A percentile compares a stretch with the other conserved stretches of the same genome.
Conservation (phyloP, 441 rosid species). For the Eugenia klotzschiana region DNA sequence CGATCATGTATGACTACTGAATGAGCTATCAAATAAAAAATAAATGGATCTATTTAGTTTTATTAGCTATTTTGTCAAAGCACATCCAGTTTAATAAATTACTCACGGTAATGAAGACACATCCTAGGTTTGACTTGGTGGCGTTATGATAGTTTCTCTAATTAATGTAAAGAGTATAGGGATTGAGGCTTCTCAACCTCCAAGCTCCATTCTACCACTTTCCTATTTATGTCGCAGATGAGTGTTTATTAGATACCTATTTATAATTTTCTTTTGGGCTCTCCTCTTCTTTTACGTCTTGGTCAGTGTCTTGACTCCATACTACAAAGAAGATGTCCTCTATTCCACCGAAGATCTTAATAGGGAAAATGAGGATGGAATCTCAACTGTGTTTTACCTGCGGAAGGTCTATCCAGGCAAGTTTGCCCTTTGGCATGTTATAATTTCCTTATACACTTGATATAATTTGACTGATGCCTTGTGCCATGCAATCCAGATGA, state of each 20-base stretch:
- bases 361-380: conserved; percentile 89
- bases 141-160: neutral
- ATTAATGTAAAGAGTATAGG: neutral
- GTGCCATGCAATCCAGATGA: conserved; percentile 51
- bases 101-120: neutral
- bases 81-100: neutral
- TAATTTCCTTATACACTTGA: neutral
- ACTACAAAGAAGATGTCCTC: conserved; percentile 80
- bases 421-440: conserved; percentile 5
- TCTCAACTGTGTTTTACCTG: conserved; percentile 68
- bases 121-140: neutral
- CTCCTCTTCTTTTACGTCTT: conserved; percentile 5
- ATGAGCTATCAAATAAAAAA: neutral
- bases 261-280: neutral
- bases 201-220: neutral
- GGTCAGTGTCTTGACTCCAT: conserved; percentile 88
- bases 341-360: conserved; percentile 79
- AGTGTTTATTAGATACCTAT: neutral
- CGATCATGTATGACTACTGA: neutral
- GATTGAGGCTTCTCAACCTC: neutral
- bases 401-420: conserved; percentile 90
- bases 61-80: neutral
- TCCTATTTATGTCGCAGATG: neutral
- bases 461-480: conserved; percentile 1
- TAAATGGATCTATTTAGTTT: neutral